Evolutionary conservation across 768 basidiomycete genomes (phyloP), one percentile per base, ranked within the genome.

Genomic region (Phylloporus arenicola): DNA sequence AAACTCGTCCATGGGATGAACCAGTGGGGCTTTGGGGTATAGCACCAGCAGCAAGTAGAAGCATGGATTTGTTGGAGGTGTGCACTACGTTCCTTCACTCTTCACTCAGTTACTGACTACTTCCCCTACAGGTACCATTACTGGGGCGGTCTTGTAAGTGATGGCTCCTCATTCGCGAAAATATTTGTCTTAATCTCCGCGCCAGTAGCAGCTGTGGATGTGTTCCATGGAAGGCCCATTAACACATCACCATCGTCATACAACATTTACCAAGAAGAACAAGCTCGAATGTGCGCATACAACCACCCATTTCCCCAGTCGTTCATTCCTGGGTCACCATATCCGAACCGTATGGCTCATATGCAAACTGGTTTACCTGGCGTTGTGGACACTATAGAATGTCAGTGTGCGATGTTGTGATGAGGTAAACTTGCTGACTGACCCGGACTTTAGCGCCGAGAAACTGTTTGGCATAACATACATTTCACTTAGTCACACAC

Each of bases 31-130:
- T 90, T 91, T 0, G 74, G 77, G 54, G 69, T 92, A 48, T 89
- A 91, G 59, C 75, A 93, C 16, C 92, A 62, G 29, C 88, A 89
- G 61, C 78, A 83, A 48, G 92, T 88, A 6, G 92, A 93, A 64
- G 70, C 83, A 6, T 94, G 93, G 90, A 83, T 86, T 6, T 84
- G 12, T 86, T 11, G 82, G 84, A 64, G 81, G 88, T 85, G 54
- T 56, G 77, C 63, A 29, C 20, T 50, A 30, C 43, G 22, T 54
- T 52, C 46, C 22, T 51, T 50, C 43, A 12, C 44, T 31, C 45
- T 52, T 52, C 35, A 41, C 33, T 48, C 44, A 48, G 16, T 45
- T 39, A 40, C 25, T 57, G 19, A 54, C 29, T 6, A 19, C 37
- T 38, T 46, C 24, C 31, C 29, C 53, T 22, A 22, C 17, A 85